phyloP scores from a whole-genome alignment of 2,329 filamentous ascomycete species.

The Didymella exigua region DNA sequence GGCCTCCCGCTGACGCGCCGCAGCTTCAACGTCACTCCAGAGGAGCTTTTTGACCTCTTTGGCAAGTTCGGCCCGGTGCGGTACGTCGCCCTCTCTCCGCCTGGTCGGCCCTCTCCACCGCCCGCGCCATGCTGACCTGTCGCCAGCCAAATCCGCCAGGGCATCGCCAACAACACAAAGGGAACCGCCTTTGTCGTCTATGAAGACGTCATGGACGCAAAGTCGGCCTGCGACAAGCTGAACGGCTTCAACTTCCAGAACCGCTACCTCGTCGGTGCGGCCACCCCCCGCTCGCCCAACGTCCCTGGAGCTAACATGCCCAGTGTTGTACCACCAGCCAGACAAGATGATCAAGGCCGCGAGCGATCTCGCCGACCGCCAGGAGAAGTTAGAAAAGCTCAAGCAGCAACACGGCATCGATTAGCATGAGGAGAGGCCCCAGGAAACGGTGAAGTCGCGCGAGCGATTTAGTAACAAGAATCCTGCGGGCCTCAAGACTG shows the following conservation, averaged over 20 bases:
- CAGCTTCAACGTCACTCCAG: slow-evolving; percentile 98
- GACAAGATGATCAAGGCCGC: slow-evolving; percentile 84
- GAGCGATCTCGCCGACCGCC: slow-evolving; percentile 91
- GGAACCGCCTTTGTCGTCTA: slow-evolving; percentile 99
- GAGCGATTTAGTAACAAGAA: slow-evolving; percentile 38
- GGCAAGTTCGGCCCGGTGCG: slow-evolving; percentile 95
- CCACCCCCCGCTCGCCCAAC: neutral
- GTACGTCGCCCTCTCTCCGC: slow-evolving; percentile 59
- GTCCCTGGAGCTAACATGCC: slow-evolving; percentile 8
- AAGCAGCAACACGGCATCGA: slow-evolving; percentile 98
- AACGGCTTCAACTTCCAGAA: slow-evolving; percentile 99
- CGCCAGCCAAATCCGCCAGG: slow-evolving; percentile 92
- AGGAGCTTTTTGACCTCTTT: slow-evolving; percentile 98
- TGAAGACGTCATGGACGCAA: slow-evolving; percentile 98
- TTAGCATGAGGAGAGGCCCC: slow-evolving; percentile 65
- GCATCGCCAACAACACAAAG: slow-evolving; percentile 96
- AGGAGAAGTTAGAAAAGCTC: slow-evolving; percentile 96
- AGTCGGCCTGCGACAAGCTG: slow-evolving; percentile 98
- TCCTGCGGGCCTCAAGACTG: slow-evolving; percentile 47
- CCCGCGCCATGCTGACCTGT: slow-evolving; percentile 27
- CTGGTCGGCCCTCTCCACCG: slow-evolving; percentile 15
- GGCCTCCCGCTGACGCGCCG: slow-evolving; percentile 7
- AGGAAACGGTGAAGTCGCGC: slow-evolving; percentile 47
- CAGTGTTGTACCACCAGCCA: slow-evolving; percentile 76
- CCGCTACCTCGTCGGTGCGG: slow-evolving; percentile 93